Percentiles rank a stretch among this genome's conserved stretches.
Evolutionary conservation across 2,329 filamentous ascomycete genomes (phyloP).

Genomic region (Phyllosticta capitalensis): DNA sequence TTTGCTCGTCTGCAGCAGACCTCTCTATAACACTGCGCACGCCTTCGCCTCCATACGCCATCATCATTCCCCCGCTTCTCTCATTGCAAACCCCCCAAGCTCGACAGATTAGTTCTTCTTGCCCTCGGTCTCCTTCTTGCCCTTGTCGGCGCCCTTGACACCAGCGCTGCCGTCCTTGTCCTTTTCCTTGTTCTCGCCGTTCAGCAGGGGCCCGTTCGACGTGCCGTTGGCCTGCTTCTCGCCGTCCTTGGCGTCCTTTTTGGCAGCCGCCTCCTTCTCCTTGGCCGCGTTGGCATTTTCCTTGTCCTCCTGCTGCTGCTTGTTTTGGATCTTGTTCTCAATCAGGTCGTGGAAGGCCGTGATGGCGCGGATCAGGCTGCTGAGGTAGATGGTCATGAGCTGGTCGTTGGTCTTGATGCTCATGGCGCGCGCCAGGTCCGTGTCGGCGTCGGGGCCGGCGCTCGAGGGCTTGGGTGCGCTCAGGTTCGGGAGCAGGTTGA

Average conservation of each 20-base stretch:
- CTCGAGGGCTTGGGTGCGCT: constrained; percentile 62
- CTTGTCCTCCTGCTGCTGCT: constrained; percentile 93
- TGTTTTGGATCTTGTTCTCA: constrained; percentile 99
- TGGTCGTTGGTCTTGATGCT: constrained; percentile 99
- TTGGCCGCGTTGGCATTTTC: constrained; percentile 39
- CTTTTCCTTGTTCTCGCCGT: constrained; percentile 31
- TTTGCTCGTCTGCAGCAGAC: no score
- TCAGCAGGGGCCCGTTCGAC: constrained; percentile 30
- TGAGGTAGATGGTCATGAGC: constrained; percentile 96
- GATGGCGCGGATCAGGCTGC: constrained; percentile 91
- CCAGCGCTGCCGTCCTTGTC: constrained; percentile 9
- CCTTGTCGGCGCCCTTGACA: constrained; percentile 40
- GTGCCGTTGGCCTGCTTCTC: constrained; percentile 56
- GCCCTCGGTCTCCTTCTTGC: constrained; percentile 40
- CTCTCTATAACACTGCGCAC: not conserved
- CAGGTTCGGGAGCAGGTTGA: constrained; percentile 95
- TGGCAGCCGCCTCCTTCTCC: constrained; percentile 55
- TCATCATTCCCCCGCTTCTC: not conserved
- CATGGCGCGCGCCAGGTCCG: constrained; percentile 91
- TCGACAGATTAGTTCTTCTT: constrained; percentile 43
- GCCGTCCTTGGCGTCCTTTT: constrained; percentile 50
- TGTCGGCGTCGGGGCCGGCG: constrained; percentile 51
- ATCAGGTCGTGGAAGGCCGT: constrained; percentile 98
- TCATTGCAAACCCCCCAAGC: not conserved
- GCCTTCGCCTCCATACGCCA: not conserved